Evolutionary conservation across 768 basidiomycete species (phyloP), one percentile per base, ranked within the genome.

Genomic region (Galerina sulciceps): DNA sequence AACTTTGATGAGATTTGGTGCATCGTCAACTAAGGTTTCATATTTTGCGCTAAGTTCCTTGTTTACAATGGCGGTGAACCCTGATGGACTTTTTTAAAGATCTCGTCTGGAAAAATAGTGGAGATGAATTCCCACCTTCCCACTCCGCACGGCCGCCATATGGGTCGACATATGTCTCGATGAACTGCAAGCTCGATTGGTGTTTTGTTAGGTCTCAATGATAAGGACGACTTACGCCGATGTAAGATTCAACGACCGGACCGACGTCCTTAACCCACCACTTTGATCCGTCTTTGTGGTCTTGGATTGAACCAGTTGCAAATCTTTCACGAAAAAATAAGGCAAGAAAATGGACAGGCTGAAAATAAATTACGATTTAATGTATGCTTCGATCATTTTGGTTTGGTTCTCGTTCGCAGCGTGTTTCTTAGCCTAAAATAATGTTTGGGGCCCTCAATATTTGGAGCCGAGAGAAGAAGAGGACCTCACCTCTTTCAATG

Each of bases 101-200:
- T 49, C 55, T 22, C 64, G 47, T 41, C 56, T 36, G 14, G 1
- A 48, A 37, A 48, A 20, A 52, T 10, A 31, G 34, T 18, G 14
- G 35, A 31, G 48, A 10, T 20, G 40, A 54, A 55, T 34, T 41
- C 65, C 36, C 55, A 86, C 91, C 93, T 84, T 95, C 93, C 93
- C 93, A 95, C 71, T 95, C 94, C 0, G 94, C 94, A 50, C 94
- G 85, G n/a, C 84, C 89, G 36, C 93, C 94, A 58, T 91, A 94
- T 6, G 94, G 94, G 68, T 95, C 94, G 15, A 94, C 88, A 59
- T 92, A 92, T 1, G 89, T 93, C 79, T 93, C 91, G 40, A 93
- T 81, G 70, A 92, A 93, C 73, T 82, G 51, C 18, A 41, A 40
- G 50, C n/a, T n/a, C 26, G 23, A 17, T 51, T 45, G 41, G 15